Percentiles rank a stretch among this genome's conserved stretches.
Conservation (phyloP, 2,329 filamentous ascomycete species). For the Lachnellula willkommii region DNA sequence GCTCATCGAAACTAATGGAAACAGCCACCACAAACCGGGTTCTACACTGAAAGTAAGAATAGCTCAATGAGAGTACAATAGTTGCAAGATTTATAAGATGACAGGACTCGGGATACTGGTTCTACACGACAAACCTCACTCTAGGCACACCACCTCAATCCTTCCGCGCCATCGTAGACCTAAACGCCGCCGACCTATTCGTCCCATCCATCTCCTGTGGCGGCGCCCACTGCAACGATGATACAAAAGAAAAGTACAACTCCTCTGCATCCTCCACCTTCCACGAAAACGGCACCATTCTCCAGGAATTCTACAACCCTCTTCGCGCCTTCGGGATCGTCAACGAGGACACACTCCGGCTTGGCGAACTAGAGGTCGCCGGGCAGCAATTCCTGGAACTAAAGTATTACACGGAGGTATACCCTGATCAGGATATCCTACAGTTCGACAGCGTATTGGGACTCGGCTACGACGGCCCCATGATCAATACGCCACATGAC, state of each 20-base stretch:
- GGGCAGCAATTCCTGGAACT: not conserved
- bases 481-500: not conserved
- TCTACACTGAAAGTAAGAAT: not conserved
- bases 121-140: conserved; percentile 6
- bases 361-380: not conserved
- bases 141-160: conserved; percentile 7
- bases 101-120: not conserved
- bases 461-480: not conserved
- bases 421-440: not conserved
- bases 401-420: not conserved
- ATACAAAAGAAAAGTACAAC: not conserved
- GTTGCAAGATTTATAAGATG: not conserved
- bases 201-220: conserved; percentile 2
- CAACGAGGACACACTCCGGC: not conserved
- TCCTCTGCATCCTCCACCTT: conserved; percentile 6
- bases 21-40: not conserved
- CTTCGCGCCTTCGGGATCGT: not conserved
- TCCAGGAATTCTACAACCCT: not conserved
- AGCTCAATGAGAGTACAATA: not conserved
- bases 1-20: not conserved
- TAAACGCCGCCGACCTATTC: conserved; percentile 5
- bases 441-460: not conserved
- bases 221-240: not conserved
- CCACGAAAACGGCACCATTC: not conserved
- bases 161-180: conserved; percentile 8